These are phyloP conservation scores for Aureobasidium sp. DNA, from an alignment of 2,329 filamentous ascomycete genomes.

Conservation along the genomic window DNA sequence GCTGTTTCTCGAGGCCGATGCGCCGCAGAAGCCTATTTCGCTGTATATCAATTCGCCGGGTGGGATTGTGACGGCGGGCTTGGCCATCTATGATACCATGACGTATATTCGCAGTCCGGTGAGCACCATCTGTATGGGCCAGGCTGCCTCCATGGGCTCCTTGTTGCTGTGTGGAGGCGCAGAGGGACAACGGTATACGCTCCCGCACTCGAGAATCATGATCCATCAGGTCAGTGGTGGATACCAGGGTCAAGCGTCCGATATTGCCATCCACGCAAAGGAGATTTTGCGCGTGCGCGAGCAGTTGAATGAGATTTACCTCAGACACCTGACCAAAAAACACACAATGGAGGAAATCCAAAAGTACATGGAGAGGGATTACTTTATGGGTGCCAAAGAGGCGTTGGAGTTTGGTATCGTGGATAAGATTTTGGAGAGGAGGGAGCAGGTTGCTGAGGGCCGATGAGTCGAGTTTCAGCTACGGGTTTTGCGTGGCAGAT, in stretches of 20 bases:
- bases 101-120: constrained; percentile 89
- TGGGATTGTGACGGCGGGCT: constrained; percentile 74
- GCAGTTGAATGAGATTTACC: constrained; percentile 85
- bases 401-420: constrained; percentile 85
- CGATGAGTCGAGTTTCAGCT: neutral
- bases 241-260: constrained; percentile 57
- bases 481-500: neutral
- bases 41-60: constrained; percentile 98
- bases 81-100: constrained; percentile 98
- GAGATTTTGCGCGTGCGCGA: constrained; percentile 83
- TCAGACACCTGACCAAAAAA: constrained; percentile 66
- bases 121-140: constrained; percentile 88
- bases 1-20: constrained; percentile 95
- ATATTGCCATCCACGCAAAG: constrained; percentile 95
- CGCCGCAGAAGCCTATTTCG: constrained; percentile 86
- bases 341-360: constrained; percentile 76
- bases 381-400: constrained; percentile 83
- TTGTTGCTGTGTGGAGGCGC: constrained; percentile 80
- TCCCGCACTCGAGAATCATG: constrained; percentile 95
- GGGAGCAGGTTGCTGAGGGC: constrained; percentile 29
- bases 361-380: constrained; percentile 93
- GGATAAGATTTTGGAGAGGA: constrained; percentile 70
- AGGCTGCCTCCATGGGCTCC: constrained; percentile 91
- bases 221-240: constrained; percentile 87
- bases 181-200: constrained; percentile 72